phyloP scores from a whole-genome alignment of 805 yeast species.

The Metschnikowia matae region DNA sequence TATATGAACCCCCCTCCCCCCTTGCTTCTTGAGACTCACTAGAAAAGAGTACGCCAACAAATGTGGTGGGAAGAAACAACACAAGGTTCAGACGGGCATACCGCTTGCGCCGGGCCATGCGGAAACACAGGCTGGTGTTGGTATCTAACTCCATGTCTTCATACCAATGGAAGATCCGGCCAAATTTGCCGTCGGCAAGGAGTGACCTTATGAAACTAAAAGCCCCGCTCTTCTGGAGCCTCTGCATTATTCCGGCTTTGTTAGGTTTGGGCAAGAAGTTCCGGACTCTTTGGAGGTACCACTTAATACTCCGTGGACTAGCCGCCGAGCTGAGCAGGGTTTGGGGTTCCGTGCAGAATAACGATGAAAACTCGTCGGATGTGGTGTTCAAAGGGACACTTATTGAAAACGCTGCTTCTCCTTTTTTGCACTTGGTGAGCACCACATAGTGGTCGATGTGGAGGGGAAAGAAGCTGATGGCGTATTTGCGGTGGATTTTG shows the following conservation, averaged over 20 bases:
- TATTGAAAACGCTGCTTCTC: background rate
- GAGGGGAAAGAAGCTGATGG: conserved; percentile 9
- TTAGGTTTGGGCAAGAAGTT: background rate
- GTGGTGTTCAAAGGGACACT: background rate
- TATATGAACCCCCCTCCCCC: background rate
- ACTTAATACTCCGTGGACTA: background rate
- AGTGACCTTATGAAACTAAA: background rate
- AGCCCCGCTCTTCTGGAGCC: background rate
- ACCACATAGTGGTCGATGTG: conserved; percentile 9
- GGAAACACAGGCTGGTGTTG: conserved; percentile 38
- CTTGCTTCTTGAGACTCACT: conserved; percentile 23
- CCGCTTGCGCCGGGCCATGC: conserved; percentile 52
- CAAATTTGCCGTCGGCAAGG: background rate
- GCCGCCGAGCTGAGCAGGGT: background rate
- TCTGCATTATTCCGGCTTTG: background rate
- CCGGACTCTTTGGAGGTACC: background rate
- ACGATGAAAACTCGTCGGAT: conserved; percentile 7
- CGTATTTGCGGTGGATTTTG: conserved; percentile 13
- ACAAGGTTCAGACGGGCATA: conserved; percentile 44
- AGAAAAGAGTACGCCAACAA: conserved; percentile 62
- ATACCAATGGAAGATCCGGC: conserved; percentile 1
- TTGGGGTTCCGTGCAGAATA: conserved; percentile 3
- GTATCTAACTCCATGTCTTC: background rate
- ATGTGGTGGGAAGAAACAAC: conserved; percentile 51
- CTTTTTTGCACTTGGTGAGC: conserved; percentile 14